Conservation (phyloP, 306 rosid genomes). For the Cotoneaster glaucophyllus region DNA sequence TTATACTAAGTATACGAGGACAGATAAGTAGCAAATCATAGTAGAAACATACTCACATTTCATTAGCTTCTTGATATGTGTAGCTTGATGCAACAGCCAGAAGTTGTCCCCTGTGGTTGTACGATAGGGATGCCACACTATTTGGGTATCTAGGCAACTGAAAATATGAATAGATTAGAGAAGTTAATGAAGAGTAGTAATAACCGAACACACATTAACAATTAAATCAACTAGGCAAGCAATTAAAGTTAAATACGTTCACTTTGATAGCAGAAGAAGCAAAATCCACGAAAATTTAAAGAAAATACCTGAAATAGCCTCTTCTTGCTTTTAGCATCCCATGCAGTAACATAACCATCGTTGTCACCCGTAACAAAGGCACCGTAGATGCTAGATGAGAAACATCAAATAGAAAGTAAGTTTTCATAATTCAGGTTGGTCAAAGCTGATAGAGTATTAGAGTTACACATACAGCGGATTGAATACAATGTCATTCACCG, state of each 20-base stretch:
- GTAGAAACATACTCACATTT: slow-evolving; percentile 41
- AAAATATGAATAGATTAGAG: slow-evolving; percentile 18
- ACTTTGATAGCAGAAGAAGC: background rate
- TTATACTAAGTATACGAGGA: background rate
- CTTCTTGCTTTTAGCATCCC: slow-evolving; percentile 63
- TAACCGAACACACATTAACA: background rate
- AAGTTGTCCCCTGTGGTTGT: slow-evolving; percentile 58
- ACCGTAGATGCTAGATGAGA: slow-evolving; percentile 40
- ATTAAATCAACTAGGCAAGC: background rate
- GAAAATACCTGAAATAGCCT: slow-evolving; percentile 59
- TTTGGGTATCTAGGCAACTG: slow-evolving; percentile 67
- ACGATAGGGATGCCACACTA: slow-evolving; percentile 69
- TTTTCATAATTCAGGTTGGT: slow-evolving; percentile 1
- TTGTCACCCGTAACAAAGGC: slow-evolving; percentile 72
- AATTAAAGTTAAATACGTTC: background rate
- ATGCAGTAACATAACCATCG: slow-evolving; percentile 60
- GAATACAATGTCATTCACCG: slow-evolving; percentile 81
- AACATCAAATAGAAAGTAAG: slow-evolving; percentile 17
- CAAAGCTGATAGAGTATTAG: background rate
- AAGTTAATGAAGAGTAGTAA: background rate
- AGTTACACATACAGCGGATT: slow-evolving; percentile 61
- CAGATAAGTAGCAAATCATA: background rate
- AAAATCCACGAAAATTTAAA: background rate
- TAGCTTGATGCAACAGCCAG: slow-evolving; percentile 82
- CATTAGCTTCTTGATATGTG: slow-evolving; percentile 70